Percentiles rank a stretch among this genome's conserved stretches.
Evolutionary conservation across 306 rosid species (phyloP).

Genomic region (Leucaena leucocephala): DNA sequence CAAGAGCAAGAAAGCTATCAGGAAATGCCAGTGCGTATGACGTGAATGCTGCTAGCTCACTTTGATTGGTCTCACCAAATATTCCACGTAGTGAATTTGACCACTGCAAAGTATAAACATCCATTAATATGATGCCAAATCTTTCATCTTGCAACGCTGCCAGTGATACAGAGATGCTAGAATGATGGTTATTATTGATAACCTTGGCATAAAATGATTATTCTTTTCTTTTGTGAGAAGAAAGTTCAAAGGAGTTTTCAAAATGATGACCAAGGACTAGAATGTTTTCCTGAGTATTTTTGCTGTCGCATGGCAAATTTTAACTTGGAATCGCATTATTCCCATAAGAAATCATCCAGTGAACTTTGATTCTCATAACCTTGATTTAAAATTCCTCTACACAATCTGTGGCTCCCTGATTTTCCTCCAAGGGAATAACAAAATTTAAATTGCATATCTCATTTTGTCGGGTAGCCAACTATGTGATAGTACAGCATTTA

Average conservation of each 20-base stretch:
- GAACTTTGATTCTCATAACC: conserved; percentile 1
- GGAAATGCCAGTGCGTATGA: conserved; percentile 99
- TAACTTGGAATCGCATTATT: background rate
- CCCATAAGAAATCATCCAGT: background rate
- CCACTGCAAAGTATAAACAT: conserved; percentile 62
- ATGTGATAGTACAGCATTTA: background rate
- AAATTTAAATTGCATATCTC: background rate
- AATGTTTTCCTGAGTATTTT: background rate
- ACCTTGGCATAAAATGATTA: background rate
- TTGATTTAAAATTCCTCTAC: conserved; percentile 4
- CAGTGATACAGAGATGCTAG: conserved; percentile 19
- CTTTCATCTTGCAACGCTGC: conserved; percentile 19
- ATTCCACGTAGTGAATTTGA: conserved; percentile 56
- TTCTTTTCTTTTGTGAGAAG: background rate
- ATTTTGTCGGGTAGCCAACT: background rate
- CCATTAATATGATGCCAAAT: background rate
- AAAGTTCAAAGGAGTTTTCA: background rate
- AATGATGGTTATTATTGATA: conserved; percentile 29
- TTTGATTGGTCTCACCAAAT: conserved; percentile 95
- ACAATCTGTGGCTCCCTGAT: background rate
- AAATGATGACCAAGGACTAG: background rate
- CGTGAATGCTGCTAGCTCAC: conserved; percentile 93
- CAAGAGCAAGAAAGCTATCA: conserved; percentile 84
- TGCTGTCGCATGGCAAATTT: background rate
- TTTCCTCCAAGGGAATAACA: background rate